Base-by-base conservation (phyloP, 2,329 filamentous ascomycete genomes). In the Byssoonygena ceratinophila region DNA sequence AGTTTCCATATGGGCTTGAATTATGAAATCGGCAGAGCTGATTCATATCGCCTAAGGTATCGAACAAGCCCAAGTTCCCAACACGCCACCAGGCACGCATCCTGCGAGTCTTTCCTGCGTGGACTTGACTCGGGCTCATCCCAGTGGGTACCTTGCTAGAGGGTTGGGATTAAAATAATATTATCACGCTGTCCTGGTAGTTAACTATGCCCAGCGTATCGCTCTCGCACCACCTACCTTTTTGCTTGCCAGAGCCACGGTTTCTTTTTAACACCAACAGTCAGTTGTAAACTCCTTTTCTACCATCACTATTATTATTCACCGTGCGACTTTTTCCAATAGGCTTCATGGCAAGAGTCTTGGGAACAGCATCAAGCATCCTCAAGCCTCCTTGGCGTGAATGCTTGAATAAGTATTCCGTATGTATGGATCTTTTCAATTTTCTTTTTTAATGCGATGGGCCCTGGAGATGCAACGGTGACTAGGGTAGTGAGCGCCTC, bases 321-420 rank as follows among this genome's bases (percentile, higher is more conserved):
- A 7, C 14, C 9, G 7, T 8, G 23, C 22, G 12, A 3, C 5
- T 11, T 40, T 2, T 22, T 22, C 4, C 5, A 23, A 23, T 40
- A 16, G 22, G 23, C 23, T 44, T 7, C 6, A 29, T 34, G 44
- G 16, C 11, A 53, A 44, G 40, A 36, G 22, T 49, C 46, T 50
- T 50, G 46, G 46, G 27, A 41, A 29, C 36, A 18, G 37, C 36
- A 45, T 48, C 46, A 46, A 46, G 45, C 43, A 39, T 52, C 43
- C 29, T 46, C 46, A 50, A 54, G 51, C 48, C 37, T 51, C 39
- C 48, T 51, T 51, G 48, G 48, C 48, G 14, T 25, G 37, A 36
- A 51, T 44, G 48, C 48, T 51, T 50, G 34, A 25, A n/a, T 16
- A 18, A 16, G 12, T 27, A n/a, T n/a, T n/a, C n/a, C n/a, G n/a